A percentile compares a stretch with the other conserved stretches of the same genome.
Conservation (phyloP, 2,329 filamentous ascomycete species). For the Colletotrichum zoysiae region DNA sequence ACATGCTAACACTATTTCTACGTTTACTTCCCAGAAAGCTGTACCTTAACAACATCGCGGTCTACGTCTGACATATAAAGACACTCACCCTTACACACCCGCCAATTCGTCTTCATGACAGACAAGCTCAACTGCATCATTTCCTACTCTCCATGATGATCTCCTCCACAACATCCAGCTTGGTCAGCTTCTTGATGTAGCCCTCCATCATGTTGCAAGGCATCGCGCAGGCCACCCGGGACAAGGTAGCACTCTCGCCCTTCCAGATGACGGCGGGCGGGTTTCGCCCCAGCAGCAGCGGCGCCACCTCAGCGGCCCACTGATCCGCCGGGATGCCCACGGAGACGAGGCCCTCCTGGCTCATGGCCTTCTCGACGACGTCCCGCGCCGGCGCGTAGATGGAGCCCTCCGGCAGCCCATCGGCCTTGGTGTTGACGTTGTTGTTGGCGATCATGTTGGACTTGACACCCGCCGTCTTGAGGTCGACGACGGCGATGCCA, state of each 20-base stretch:
- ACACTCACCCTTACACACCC: background rate
- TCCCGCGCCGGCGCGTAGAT: conserved; percentile 44
- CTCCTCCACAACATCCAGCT: conserved; percentile 44
- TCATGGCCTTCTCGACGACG: conserved; percentile 45
- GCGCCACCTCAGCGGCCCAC: conserved; percentile 45
- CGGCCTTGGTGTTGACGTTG: conserved; percentile 24
- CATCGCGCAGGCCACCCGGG: conserved; percentile 40
- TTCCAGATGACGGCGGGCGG: conserved; percentile 45
- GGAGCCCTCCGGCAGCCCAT: conserved; percentile 45
- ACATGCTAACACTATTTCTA: background rate
- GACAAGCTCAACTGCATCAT: background rate
- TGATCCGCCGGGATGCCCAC: conserved; percentile 40
- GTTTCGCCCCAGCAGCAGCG: conserved; percentile 37
- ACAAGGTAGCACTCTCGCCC: conserved; percentile 43
- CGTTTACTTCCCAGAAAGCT: background rate
- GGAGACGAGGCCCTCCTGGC: conserved; percentile 37
- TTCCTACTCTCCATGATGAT: conserved; percentile 34
- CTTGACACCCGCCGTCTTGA: conserved; percentile 39
- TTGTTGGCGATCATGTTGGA: conserved; percentile 42
- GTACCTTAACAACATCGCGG: background rate
- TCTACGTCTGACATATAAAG: background rate
- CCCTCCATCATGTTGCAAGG: conserved; percentile 44
- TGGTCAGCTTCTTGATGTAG: conserved; percentile 44
- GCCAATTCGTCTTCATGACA: background rate
- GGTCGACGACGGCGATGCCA: conserved; percentile 45